Evolutionary conservation across 2,329 filamentous ascomycete species (phyloP), one percentile per base, ranked within the genome.

Genomic region (Cadophora malorum): DNA sequence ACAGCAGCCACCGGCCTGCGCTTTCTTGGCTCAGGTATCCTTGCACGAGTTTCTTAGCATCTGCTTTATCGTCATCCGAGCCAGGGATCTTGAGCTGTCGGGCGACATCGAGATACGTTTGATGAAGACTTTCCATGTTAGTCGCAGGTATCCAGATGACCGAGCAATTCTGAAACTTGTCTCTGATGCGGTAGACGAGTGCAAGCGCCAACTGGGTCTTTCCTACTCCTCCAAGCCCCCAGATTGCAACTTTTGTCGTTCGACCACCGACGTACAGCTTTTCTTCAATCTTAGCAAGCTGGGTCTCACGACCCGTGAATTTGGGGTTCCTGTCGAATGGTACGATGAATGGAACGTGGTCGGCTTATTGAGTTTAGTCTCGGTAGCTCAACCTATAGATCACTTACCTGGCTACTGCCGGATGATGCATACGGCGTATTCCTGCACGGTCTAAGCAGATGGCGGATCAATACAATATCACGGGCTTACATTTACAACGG

Each of bases 61-160:
- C 68, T 4, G 41, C 65, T 3, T 64, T 64, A 0, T 71, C 31
- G 9, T 73, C 59, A 12, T 68, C 56, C n/a, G 3, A 67, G 3
- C 68, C 65, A 10, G 67, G 25, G 49, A 73, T 64, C 0, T 35
- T 1, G n/a, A 65, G 61, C 19, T 23, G 71, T 71, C 53, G 72
- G 70, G 35, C 78, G 33, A 67, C 82, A 81, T 60, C 82, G 79
- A 5, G 82, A 66, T 9, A 77, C 0, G 73, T 67, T 31, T 65
- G 31, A 31, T 70, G 38, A 31, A 70, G 58, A 49, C 73, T 79
- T 19, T 76, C 78, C n/a, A 71, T 67, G 66, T 79, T 81, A 28
- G 77, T 74, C 7, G 79, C 81, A 5, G 80, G 77, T 4, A 84
- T 75, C 82, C 80, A 85, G 68, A 85, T 79, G 62, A 85, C 72